phyloP scores from a whole-genome alignment of 768 basidiomycete genomes.

The Pleurotus tuber-regium region DNA sequence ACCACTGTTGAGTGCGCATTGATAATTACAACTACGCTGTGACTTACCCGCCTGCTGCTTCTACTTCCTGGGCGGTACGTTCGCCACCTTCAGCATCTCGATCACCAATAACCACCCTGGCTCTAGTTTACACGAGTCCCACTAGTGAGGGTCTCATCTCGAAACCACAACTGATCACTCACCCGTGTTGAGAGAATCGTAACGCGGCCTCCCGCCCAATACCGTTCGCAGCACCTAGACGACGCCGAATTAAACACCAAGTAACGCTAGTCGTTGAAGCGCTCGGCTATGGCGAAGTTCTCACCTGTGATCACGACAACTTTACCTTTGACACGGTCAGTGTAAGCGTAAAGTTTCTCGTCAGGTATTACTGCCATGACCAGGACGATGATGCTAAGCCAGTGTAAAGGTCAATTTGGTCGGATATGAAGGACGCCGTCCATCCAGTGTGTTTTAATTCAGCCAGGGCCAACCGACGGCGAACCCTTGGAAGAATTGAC shows the following conservation, averaged over 20 bases:
- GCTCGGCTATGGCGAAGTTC: slow-evolving; percentile 2
- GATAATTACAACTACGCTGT: not conserved
- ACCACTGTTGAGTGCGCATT: not conserved
- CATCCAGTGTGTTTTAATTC: too few species aligned
- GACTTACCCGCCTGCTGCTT: slow-evolving; percentile 41
- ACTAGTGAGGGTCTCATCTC: too few species aligned
- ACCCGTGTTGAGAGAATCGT: slow-evolving; percentile 53
- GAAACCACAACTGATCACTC: slow-evolving; percentile 11
- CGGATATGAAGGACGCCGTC: not conserved
- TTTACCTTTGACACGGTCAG: slow-evolving; percentile 39
- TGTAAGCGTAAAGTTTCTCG: slow-evolving; percentile 40
- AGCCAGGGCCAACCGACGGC: too few species aligned
- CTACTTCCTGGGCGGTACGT: slow-evolving; percentile 38
- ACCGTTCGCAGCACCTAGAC: slow-evolving; percentile 47
- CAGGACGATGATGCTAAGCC: too few species aligned
- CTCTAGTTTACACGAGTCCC: slow-evolving; percentile 27
- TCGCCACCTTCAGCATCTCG: slow-evolving; percentile 38
- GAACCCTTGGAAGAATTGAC: too few species aligned
- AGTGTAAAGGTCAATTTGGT: too few species aligned
- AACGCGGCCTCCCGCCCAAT: slow-evolving; percentile 52
- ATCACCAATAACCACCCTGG: slow-evolving; percentile 56
- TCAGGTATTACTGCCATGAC: slow-evolving; percentile 46
- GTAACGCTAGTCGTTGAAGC: not conserved
- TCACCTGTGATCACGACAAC: slow-evolving; percentile 54
- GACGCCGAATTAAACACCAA: not conserved